These are phyloP conservation scores for Exophiala lecanii-corni DNA, from an alignment of 2,329 filamentous ascomycete genomes.

Conservation along the genomic window DNA sequence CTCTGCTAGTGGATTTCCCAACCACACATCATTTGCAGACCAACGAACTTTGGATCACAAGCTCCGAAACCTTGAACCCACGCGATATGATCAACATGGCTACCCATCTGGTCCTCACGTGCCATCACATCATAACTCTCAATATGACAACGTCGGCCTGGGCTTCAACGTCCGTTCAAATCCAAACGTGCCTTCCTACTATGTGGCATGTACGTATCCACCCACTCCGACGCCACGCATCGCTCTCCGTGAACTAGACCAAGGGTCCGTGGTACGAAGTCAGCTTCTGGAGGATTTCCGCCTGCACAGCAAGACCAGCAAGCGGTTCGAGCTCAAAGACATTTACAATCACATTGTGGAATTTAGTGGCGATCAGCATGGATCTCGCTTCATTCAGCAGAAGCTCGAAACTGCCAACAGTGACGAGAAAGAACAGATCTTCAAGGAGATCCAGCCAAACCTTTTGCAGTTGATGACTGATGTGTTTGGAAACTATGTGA, in stretches of 20 bases:
- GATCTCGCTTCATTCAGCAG: slow-evolving; percentile 90
- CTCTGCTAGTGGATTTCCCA: slow-evolving; percentile 38
- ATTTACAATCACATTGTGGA: slow-evolving; percentile 86
- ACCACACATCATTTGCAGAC: slow-evolving; percentile 38
- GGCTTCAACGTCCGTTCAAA: slow-evolving; percentile 30
- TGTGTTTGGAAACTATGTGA: slow-evolving; percentile 96
- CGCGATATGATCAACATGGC: slow-evolving; percentile 10
- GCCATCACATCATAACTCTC: slow-evolving; percentile 30
- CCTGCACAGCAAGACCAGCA: slow-evolving; percentile 65
- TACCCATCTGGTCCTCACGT: slow-evolving; percentile 27
- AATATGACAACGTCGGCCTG: slow-evolving; percentile 31
- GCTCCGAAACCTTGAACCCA: slow-evolving; percentile 41
- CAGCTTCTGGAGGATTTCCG: slow-evolving; percentile 75
- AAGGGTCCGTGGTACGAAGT: slow-evolving; percentile 49
- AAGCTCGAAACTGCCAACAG: slow-evolving; percentile 91
- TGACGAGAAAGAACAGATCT: slow-evolving; percentile 89
- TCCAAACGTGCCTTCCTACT: slow-evolving; percentile 4
- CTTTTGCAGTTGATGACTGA: slow-evolving; percentile 88
- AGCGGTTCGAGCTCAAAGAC: slow-evolving; percentile 78
- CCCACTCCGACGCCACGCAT: slow-evolving; percentile 9
- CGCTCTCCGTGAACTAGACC: slow-evolving; percentile 14
- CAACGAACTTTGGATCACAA: slow-evolving; percentile 46
- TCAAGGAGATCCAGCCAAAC: slow-evolving; percentile 80
- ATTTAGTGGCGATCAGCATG: slow-evolving; percentile 93
- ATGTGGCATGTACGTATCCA: too few species aligned